A percentile compares a stretch with the other conserved stretches of the same genome.
These are phyloP conservation scores for Pseudogymnoascus sp. DNA, from an alignment of 2,329 filamentous ascomycete genomes.

Conservation along the genomic window DNA sequence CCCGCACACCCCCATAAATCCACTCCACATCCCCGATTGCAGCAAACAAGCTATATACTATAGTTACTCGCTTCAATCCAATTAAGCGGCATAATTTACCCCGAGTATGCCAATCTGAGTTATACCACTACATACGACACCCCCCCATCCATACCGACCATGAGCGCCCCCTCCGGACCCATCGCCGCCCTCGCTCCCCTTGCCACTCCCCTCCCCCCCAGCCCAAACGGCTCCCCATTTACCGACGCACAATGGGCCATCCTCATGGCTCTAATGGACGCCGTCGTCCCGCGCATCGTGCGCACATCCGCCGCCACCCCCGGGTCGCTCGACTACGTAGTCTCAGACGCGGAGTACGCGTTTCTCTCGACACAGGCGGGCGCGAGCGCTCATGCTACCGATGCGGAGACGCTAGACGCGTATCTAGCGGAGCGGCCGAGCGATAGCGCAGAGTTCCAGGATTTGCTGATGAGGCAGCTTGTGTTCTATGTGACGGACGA, in stretches of 20 bases:
- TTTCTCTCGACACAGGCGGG: background rate
- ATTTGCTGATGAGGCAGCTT: conserved; percentile 40
- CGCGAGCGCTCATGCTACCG: conserved; percentile 29
- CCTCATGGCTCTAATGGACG: conserved; percentile 48
- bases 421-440: conserved; percentile 48
- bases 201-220: background rate
- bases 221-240: conserved; percentile 24
- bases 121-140: background rate
- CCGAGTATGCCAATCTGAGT: background rate
- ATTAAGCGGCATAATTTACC: background rate
- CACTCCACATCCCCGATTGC: background rate
- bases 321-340: background rate
- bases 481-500: conserved; percentile 23
- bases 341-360: background rate
- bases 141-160: background rate
- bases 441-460: conserved; percentile 45
- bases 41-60: background rate
- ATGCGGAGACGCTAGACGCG: conserved; percentile 39
- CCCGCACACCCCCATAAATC: background rate
- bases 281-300: conserved; percentile 51
- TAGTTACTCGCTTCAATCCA: background rate
- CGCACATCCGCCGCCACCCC: conserved; percentile 19
- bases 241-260: conserved; percentile 46
- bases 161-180: background rate
- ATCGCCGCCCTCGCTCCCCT: background rate